These are phyloP conservation scores for Houttuynia cordata DNA, from an alignment of 164 flowering plant genomes.

Conservation along the genomic window DNA sequence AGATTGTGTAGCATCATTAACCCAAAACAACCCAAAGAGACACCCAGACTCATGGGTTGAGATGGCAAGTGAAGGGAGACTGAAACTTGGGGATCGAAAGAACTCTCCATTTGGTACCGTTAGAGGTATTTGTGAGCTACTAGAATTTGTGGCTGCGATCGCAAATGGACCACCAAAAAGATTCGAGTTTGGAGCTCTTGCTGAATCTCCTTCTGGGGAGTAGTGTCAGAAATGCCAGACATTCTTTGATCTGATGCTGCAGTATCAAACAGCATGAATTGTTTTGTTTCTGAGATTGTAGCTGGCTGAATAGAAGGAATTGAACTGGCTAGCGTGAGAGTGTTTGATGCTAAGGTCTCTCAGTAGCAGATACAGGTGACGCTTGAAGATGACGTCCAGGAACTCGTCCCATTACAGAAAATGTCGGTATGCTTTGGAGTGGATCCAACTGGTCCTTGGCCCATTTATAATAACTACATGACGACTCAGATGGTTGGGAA, in stretches of 20 bases:
- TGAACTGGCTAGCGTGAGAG: constrained; percentile 9
- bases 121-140: constrained; percentile 26
- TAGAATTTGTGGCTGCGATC: constrained; percentile 21
- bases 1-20: constrained; percentile 24
- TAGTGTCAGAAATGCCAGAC: constrained; percentile 2
- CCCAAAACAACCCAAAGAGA: constrained; percentile 43
- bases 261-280: constrained; percentile 13
- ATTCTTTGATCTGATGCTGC: constrained; percentile 8
- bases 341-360: constrained; percentile 13
- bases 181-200: constrained; percentile 42
- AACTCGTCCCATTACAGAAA: constrained; percentile 14
- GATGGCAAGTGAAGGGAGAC: constrained; percentile 36
- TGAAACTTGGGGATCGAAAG: constrained; percentile 83
- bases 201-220: constrained; percentile 12
- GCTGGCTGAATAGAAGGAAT: constrained; percentile 6
- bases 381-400: constrained; percentile 6
- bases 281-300: constrained; percentile 12
- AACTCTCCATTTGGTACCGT: constrained; percentile 52
- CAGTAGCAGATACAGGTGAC: constrained; percentile 11
- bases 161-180: constrained; percentile 59
- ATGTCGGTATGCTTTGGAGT: constrained; percentile 12
- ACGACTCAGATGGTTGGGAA: constrained; percentile 14
- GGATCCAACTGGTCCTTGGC: constrained; percentile 16
- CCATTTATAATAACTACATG: constrained; percentile 24
- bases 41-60: constrained; percentile 21